Evolutionary conservation across 2,329 filamentous ascomycete species (phyloP), one percentile per base, ranked within the genome.

Genomic region (Colletotrichum kahawae): DNA sequence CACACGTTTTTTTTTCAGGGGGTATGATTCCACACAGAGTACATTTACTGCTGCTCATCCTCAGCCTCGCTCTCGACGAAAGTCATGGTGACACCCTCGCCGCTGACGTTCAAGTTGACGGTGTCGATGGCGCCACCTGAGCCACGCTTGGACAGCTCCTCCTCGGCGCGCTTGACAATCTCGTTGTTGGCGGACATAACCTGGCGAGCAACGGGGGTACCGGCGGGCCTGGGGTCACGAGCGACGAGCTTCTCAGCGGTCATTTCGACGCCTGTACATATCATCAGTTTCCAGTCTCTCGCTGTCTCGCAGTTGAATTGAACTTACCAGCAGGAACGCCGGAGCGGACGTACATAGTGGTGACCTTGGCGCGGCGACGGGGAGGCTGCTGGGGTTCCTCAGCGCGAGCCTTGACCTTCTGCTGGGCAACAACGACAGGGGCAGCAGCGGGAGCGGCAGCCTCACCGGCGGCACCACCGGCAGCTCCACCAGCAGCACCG

Each of bases 21-120:
- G 31, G 33, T 29, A 38, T 54, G 43, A 56, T 18, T 29, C 24
- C 33, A 56, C 31, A 34, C 31, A 16, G 34, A 8, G 14, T 51
- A 38, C 73, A 27, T 80, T 79, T 76, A 77, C 54, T 81, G 80
- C 74, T 81, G 80, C 73, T 82, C 82, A 31, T 82, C 80, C 33
- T 78, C 79, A 54, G 82, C 81, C n/a, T 83, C 78, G 24, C 82
- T 83, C 82, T 87, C 86, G 34, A 87, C 84, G 78, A 87, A 87
- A 2, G 86, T 87, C 85, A 88, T 86, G 56, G 85, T 87, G 64
- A 87, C 79, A n/a, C 85, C 85, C 78, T 86, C 84, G 56, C 83
- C 85, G 67, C 85, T 83, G 18, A 87, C 85, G 34, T 87, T 88
- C 48, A 87, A 79, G 80, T 87, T 87, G 79, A 87, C 84, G 13